Conservation (phyloP, 805 yeast genomes). For the Metschnikowia arizonensis region DNA sequence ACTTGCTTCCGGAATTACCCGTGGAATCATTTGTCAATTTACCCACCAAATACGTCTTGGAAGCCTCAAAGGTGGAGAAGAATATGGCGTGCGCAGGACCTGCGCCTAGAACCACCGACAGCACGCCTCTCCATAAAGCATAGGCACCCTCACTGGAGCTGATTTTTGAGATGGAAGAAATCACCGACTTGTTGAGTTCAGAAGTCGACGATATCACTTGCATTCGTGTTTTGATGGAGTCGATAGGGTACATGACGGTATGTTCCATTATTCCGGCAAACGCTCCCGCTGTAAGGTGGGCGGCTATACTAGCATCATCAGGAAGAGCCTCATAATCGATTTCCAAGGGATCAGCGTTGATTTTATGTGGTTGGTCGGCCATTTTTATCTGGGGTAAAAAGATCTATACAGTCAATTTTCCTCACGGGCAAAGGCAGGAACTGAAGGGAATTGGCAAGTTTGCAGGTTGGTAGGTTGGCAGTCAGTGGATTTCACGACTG, state of each 20-base stretch:
- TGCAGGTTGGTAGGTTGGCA: neutral
- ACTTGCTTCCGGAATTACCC: slow-evolving; percentile 33
- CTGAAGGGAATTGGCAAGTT: neutral
- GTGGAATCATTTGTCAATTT: slow-evolving; percentile 28
- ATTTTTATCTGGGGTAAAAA: slow-evolving; percentile 6
- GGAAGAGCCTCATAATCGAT: slow-evolving; percentile 92
- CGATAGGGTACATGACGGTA: slow-evolving; percentile 93
- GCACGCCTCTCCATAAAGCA: slow-evolving; percentile 91
- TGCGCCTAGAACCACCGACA: slow-evolving; percentile 92
- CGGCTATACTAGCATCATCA: slow-evolving; percentile 71
- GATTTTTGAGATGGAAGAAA: slow-evolving; percentile 67
- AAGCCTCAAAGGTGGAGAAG: slow-evolving; percentile 86
- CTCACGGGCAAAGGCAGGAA: neutral
- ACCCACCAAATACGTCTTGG: slow-evolving; percentile 56
- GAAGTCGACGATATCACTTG: slow-evolving; percentile 48
- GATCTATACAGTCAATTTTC: neutral
- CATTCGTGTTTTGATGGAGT: slow-evolving; percentile 94
- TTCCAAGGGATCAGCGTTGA: slow-evolving; percentile 41
- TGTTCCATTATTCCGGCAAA: slow-evolving; percentile 99
- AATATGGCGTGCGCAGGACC: slow-evolving; percentile 99
- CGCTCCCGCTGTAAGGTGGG: slow-evolving; percentile 90
- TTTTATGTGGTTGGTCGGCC: slow-evolving; percentile 22
- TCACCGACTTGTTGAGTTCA: slow-evolving; percentile 40
- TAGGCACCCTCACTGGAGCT: slow-evolving; percentile 84
- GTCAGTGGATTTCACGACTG: neutral